Percentiles rank a stretch among this genome's conserved stretches.
phyloP scores from a whole-genome alignment of 1,284 basidiomycete species.

The Rhizoctonia solani region DNA sequence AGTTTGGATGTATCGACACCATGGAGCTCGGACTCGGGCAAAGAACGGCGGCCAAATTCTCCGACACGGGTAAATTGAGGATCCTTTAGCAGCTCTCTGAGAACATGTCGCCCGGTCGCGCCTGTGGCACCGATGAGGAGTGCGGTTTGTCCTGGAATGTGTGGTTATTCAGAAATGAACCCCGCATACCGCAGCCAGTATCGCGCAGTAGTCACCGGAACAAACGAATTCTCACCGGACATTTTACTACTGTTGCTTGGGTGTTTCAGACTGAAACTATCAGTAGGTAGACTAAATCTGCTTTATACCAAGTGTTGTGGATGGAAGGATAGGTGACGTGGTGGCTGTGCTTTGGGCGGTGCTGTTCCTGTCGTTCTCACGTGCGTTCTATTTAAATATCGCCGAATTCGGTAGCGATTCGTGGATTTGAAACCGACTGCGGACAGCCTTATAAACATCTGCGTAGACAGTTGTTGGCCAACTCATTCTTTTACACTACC shows the following conservation, averaged over 20 bases:
- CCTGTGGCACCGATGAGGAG: slow-evolving; percentile 70
- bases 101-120: slow-evolving; percentile 59
- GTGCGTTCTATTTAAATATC: neutral
- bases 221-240: slow-evolving; percentile 4
- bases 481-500: no score
- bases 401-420: neutral
- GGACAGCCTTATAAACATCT: neutral
- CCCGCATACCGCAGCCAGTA: neutral
- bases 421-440: slow-evolving; percentile 16
- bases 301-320: no score
- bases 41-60: slow-evolving; percentile 67
- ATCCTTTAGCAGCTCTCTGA: slow-evolving; percentile 60
- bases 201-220: slow-evolving; percentile 1
- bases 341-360: neutral
- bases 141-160: slow-evolving; percentile 44
- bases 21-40: slow-evolving; percentile 46
- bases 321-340: no score
- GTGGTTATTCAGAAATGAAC: neutral
- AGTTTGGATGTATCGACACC: slow-evolving; percentile 41
- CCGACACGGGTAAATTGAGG: slow-evolving; percentile 59
- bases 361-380: slow-evolving; percentile 13
- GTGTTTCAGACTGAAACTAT: no score
- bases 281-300: no score
- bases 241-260: no score
- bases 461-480: slow-evolving; percentile 26